Conservation (phyloP, 2,329 filamentous ascomycete genomes). For the Chlorencoelia australis region DNA sequence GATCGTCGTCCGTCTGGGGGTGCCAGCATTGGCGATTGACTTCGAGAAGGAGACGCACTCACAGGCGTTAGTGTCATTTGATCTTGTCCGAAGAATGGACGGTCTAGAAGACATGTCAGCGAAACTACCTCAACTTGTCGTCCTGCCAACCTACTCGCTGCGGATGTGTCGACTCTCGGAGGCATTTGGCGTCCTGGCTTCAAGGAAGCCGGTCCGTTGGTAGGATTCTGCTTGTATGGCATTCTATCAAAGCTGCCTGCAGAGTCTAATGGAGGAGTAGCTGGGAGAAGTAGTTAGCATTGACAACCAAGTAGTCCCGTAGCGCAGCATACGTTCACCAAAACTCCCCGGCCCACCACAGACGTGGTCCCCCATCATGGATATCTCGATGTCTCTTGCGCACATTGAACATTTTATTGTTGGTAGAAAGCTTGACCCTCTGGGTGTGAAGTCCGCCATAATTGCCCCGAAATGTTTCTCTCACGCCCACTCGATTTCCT, state of each 20-base stretch:
- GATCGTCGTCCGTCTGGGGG: constrained; percentile 41
- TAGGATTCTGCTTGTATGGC: constrained; percentile 15
- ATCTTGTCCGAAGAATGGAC: constrained; percentile 42
- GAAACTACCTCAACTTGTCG: background rate
- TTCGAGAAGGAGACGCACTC: constrained; percentile 47
- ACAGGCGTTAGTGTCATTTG: constrained; percentile 56
- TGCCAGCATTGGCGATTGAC: constrained; percentile 54
- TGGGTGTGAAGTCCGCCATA: constrained; percentile 25
- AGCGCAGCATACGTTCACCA: constrained; percentile 34
- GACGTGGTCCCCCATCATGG: constrained; percentile 75
- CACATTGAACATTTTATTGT: constrained; percentile 84
- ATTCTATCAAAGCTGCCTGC: constrained; percentile 16
- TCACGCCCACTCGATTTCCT: background rate
- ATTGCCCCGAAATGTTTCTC: too few relatives aligned
- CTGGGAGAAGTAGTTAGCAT: constrained; percentile 14
- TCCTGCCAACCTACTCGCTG: constrained; percentile 37
- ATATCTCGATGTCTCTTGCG: constrained; percentile 68
- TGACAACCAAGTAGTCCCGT: background rate
- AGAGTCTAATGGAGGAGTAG: constrained; percentile 24
- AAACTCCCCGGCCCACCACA: constrained; percentile 42
- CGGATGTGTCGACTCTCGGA: constrained; percentile 40
- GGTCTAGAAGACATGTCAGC: constrained; percentile 33
- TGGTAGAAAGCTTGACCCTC: constrained; percentile 61
- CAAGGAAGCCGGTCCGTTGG: constrained; percentile 17
- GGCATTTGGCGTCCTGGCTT: constrained; percentile 34